Base-by-base conservation (phyloP, 352 stramenopile genomes). In the Globisporangium lucens region DNA sequence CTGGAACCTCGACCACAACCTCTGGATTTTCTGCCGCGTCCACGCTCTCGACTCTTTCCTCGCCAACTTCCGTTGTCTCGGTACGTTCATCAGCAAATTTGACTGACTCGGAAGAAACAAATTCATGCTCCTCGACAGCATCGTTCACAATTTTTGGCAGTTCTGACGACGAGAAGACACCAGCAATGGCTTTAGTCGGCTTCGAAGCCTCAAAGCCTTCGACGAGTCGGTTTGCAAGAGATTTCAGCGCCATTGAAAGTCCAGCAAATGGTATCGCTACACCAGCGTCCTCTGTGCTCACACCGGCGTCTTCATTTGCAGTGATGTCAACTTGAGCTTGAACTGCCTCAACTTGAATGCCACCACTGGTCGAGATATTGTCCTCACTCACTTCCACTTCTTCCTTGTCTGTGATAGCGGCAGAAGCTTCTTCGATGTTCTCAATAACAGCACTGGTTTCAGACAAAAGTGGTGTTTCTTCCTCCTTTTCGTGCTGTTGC, bases 171-270 rank as follows among this genome's bases (percentile, higher is more conserved):
- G 46, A 46, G 12, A 56, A 38, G 7, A 27, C 41, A 49, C 1
- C 33, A 13, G 33, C 13, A 61, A 24, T 43, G 12, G n/a, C n/a
- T 15, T 61, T 20, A 49, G 29, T 49, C 33, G 22, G 20, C 56
- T 66, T 53, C 29, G 57, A 52, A 3, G 35, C 17, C 4, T 70
- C 65, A n/a, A 61, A 56, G 13, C 46, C 61, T 6, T 66, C 66
- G 43, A 71, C 59, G 17, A 71, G 41, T 41, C 53, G 66, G 20
- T 30, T 47, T n/a, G 60, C 66, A 4, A 71, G 33, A 8, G 66
- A 71, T 8, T 55, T 46, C 52, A 71, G 61, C 60, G 66, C 66
- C 66, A 67, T 71, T 20, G 66, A 71, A 17, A 71, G 33, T 38
- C 58, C 59, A 30, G 59, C 49, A 29, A 71, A 71, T 29, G 66